Evolutionary conservation across 2,329 filamentous ascomycete genomes (phyloP).

Genomic region (Aspergillus tubingensis): DNA sequence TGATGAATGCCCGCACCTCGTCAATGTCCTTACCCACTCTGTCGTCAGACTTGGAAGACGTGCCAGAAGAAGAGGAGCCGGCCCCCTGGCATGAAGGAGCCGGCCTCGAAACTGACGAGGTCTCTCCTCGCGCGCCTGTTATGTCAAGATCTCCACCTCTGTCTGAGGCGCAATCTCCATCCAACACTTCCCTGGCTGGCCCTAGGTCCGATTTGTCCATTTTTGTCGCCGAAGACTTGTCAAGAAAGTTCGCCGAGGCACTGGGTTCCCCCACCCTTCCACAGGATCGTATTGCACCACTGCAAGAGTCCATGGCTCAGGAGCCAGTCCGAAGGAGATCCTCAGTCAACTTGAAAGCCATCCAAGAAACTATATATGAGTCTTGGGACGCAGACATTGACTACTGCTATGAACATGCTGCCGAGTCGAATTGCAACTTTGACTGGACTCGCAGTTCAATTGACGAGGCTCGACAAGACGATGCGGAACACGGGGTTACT

Average conservation of each 20-base stretch:
- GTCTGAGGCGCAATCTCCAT: constrained; percentile 12
- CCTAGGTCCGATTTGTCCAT: constrained; percentile 35
- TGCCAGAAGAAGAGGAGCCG: constrained; percentile 50
- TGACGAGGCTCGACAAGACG: constrained; percentile 30
- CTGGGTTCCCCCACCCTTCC: constrained; percentile 46
- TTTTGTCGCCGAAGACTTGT: constrained; percentile 34
- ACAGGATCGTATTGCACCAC: constrained; percentile 25
- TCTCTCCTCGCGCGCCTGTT: constrained; percentile 23
- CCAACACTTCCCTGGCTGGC: constrained; percentile 13
- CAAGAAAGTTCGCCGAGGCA: constrained; percentile 48
- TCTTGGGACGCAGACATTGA: constrained; percentile 66
- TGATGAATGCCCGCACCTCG: constrained; percentile 38
- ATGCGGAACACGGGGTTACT: constrained; percentile 19
- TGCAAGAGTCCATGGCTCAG: constrained; percentile 19
- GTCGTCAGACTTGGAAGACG: constrained; percentile 45
- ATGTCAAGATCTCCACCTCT: constrained; percentile 18
- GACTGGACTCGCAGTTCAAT: constrained; percentile 54
- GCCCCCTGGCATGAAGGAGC: constrained; percentile 36
- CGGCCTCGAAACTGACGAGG: constrained; percentile 21
- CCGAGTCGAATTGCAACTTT: constrained; percentile 62
- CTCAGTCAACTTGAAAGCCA: constrained; percentile 21
- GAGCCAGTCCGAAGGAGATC: constrained; percentile 18
- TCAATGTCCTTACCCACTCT: constrained; percentile 46
- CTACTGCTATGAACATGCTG: constrained; percentile 62
- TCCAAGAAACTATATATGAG: constrained; percentile 36